phyloP scores from a whole-genome alignment of 2,329 filamentous ascomycete genomes.

The Onygenales sp. region DNA sequence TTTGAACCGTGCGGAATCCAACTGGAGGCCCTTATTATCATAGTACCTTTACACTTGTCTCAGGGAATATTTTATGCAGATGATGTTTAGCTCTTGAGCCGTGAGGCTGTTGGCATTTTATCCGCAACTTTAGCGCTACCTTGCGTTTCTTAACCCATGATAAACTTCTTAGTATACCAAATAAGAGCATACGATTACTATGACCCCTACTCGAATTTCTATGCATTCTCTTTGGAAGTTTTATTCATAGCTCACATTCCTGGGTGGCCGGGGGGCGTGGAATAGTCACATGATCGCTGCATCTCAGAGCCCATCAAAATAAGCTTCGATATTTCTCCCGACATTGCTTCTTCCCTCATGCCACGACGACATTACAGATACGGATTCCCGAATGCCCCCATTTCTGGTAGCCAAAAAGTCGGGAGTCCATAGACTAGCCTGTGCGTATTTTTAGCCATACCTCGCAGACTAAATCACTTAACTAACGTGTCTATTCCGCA shows the following conservation, averaged over 20 bases:
- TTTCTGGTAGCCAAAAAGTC: conserved; percentile 24
- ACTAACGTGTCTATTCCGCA: conserved; percentile 11
- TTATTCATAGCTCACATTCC: too few species aligned
- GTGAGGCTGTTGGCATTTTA: not conserved
- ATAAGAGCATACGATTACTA: not conserved
- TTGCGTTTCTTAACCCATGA: not conserved
- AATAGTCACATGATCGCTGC: too few species aligned
- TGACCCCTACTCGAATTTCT: too few species aligned
- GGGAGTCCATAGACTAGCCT: conserved; percentile 36
- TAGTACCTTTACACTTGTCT: not conserved
- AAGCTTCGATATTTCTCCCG: too few species aligned
- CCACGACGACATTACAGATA: not conserved
- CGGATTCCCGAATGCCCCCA: conserved; percentile 26
- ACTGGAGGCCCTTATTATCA: not conserved
- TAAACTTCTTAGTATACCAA: not conserved
- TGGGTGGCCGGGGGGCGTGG: too few species aligned
- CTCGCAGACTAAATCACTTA: not conserved
- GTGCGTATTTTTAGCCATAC: conserved; percentile 18
- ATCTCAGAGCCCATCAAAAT: too few species aligned
- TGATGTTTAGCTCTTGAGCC: conserved; percentile 16
- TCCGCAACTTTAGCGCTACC: not conserved
- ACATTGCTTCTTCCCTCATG: too few species aligned
- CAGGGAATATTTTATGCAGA: conserved; percentile 12
- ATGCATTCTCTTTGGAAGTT: too few species aligned
- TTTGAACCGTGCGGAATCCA: conserved; percentile 15